Base-by-base conservation (phyloP, 2,329 filamentous ascomycete genomes). In the Tetracladium maxilliforme region DNA sequence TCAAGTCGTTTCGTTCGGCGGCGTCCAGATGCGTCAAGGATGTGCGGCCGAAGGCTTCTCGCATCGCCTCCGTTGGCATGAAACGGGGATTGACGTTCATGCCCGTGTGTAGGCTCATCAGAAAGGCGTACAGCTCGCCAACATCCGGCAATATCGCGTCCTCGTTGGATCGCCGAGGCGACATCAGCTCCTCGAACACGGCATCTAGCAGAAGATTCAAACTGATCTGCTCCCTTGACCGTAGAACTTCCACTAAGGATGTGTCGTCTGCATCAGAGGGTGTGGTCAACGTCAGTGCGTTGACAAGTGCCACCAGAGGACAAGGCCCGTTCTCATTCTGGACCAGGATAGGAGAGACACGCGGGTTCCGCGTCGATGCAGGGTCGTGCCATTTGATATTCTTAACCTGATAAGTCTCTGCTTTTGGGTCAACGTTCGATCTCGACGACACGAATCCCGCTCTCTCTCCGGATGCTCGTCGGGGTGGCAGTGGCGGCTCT, bases 41-140 rank as follows among this genome's bases (percentile, higher is more conserved):
- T 4, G 54, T 68, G 25, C 52, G 58, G 23, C 47, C 43, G 10
- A 37, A 37, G 4, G 31, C 13, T 10, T 30, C 24, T 15, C 31
- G 37, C 3, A 29, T 29, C 12, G 58, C 48, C 10, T 64, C 56
- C 6, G 52, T 44, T 0, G 57, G 62, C 6, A 92, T 64, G 34
- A 93, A 90, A 12, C 79, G 71, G 3, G 90, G 90, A 36, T 98
- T 98, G 29, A 95, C 87, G 41, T 95, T 98, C 81, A 98, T 93
- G 19, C 90, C 90, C 0, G 86, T 95, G 39, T 94, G 83, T 3
- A 98, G 56, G 22, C 82, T 80, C 29, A 90, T 70, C 3, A 98
- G 58, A 42, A 98, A 98, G 6, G 66, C 63, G 46, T 93, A 92
- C 2, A 98, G 60, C 30, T 93, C 86, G 18, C 75, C 68, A 7